Evolutionary conservation across 495 filamentous ascomycete species (phyloP), one percentile per base, ranked within the genome.

Genomic region (Rhypophila decipiens): DNA sequence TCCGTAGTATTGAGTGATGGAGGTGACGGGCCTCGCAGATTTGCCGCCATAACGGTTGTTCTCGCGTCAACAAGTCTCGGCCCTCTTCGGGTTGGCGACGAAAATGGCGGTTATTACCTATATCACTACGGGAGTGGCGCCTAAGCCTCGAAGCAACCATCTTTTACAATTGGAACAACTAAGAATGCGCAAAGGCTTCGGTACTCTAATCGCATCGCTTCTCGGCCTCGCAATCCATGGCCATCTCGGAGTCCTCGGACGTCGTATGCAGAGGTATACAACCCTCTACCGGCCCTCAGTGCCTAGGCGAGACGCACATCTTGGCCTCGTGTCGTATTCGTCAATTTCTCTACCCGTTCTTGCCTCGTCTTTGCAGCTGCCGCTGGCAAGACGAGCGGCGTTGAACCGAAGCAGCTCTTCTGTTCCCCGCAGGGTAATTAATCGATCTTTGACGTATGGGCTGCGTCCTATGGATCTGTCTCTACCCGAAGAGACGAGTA

Each of bases 41-140:
- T 39, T 39, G 37, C 37, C 37, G 37, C 37, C 37, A 39, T 13
- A 19, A 20, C 37, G 37, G 37, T 39, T 39, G 37, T 20, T 39
- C 37, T 18, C 37, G 37, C 37, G 27, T 7, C 13, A 31, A 7
- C 7, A 13, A 31, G 27, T 13, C 27, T 31, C 27, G 27, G 27
- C 7, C 13, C 7, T 31, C 13, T n/a, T n/a, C n/a, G n/a, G n/a
- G n/a, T n/a, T n/a, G n/a, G n/a, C 27, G 27, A 7, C 27, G 13
- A 31, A 13, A 7, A 31, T 31, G 27, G 27, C 27, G 27, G 27
- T 31, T 31, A 31, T 31, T 31, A 31, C 13, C 7, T 7, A 31
- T n/a, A n/a, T n/a, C n/a, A n/a, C n/a, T n/a, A n/a, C n/a, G n/a
- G n/a, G n/a, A 13, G 27, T 31, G 27, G 27, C 27, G 27, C 27